Evolutionary conservation across 2,329 filamentous ascomycete species (phyloP).

Genomic region (Phialocephala subalpina): DNA sequence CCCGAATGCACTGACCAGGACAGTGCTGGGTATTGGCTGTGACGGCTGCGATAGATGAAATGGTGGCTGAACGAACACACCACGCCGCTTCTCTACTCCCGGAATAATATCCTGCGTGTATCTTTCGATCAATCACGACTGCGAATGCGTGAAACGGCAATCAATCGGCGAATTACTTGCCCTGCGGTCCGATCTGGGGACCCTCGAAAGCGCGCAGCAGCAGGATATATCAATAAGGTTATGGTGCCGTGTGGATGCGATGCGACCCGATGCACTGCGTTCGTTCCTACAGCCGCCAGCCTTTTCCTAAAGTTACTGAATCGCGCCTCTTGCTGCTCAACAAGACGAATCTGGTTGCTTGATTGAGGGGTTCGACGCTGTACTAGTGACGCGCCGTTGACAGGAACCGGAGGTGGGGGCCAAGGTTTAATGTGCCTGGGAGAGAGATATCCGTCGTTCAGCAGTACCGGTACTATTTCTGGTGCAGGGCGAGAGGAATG

Average conservation of each 20-base stretch:
- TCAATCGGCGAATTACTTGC: neutral
- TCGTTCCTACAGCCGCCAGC: slow-evolving; percentile 8
- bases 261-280: slow-evolving; percentile 12
- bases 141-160: slow-evolving; percentile 1
- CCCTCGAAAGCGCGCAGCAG: neutral
- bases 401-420: slow-evolving; percentile 2
- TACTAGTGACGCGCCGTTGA: neutral
- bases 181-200: slow-evolving; percentile 1
- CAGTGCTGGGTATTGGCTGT: neutral
- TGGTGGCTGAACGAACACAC: neutral
- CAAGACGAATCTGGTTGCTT: neutral
- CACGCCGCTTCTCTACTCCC: slow-evolving; percentile 1
- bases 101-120: slow-evolving; percentile 1
- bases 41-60: neutral
- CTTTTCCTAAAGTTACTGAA: neutral
- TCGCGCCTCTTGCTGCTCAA: slow-evolving; percentile 4
- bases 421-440: neutral
- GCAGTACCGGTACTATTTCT: neutral
- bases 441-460: neutral
- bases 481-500: neutral
- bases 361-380: neutral
- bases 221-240: neutral
- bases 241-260: slow-evolving; percentile 5
- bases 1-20: slow-evolving; percentile 5
- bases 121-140: neutral